Percentiles rank a stretch among this genome's conserved stretches.
phyloP scores from a whole-genome alignment of 495 filamentous ascomycete species.

The Podospora pseudopauciseta region DNA sequence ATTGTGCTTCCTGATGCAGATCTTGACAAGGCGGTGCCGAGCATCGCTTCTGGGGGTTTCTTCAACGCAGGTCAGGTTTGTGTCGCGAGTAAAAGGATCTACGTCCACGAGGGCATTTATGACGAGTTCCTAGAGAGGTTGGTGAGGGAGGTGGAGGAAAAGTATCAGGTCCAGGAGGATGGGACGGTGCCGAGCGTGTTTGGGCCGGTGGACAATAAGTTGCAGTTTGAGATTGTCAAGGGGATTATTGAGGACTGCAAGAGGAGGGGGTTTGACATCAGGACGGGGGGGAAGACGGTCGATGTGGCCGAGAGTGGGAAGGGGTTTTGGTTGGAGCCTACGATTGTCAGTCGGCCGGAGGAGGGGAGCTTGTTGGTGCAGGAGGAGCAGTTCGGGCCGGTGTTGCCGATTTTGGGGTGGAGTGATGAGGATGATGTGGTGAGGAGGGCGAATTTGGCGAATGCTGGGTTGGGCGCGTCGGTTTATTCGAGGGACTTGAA shows the following conservation, averaged over 20 bases:
- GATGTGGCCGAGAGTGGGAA: constrained; percentile 23
- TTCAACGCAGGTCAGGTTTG: constrained; percentile 59
- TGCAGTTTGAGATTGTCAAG: constrained; percentile 56
- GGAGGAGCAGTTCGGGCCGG: constrained; percentile 55
- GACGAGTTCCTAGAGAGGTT: constrained; percentile 55
- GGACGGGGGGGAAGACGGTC: constrained; percentile 35
- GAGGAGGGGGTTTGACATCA: constrained; percentile 43
- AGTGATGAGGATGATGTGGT: constrained; percentile 57
- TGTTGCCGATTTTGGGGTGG: constrained; percentile 56
- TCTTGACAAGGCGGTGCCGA: constrained; percentile 54
- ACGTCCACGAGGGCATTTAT: constrained; percentile 66
- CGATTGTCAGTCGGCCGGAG: constrained; percentile 49
- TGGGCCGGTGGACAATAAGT: constrained; percentile 58
- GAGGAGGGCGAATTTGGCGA: constrained; percentile 51
- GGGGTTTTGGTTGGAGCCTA: constrained; percentile 48
- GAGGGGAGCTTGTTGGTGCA: constrained; percentile 41
- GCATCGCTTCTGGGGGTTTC: constrained; percentile 50
- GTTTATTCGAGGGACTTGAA: constrained; percentile 54
- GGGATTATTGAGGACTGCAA: constrained; percentile 43
- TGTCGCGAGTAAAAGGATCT: constrained; percentile 58
- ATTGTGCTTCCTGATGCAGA: constrained; percentile 66
- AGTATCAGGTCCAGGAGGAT: constrained; percentile 47
- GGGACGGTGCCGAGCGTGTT: constrained; percentile 42
- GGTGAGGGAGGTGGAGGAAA: constrained; percentile 51
- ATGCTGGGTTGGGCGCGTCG: constrained; percentile 55